These are phyloP conservation scores for Fragilaria crotonensis DNA, from an alignment of 108 stramenopile genomes.

Conservation along the genomic window DNA sequence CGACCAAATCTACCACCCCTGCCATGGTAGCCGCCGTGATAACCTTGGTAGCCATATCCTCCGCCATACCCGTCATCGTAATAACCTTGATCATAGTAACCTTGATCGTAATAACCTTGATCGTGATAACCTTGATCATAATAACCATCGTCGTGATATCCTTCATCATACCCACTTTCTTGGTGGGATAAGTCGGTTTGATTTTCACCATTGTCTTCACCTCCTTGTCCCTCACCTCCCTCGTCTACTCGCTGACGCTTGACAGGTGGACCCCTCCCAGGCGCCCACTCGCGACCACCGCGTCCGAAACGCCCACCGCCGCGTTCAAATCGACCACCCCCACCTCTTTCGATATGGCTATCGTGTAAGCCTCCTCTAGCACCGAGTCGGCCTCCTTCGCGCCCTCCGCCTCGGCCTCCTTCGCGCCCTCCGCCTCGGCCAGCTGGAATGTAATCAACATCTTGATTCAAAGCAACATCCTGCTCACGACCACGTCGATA, in stretches of 20 bases:
- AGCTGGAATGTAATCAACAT: no score
- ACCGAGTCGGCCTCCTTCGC: no score
- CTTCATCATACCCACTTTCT: not conserved
- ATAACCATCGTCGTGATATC: not conserved
- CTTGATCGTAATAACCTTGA: not conserved
- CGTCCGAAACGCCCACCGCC: not conserved
- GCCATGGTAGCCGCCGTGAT: conserved; percentile 5
- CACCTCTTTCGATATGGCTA: no score
- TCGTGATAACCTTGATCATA: conserved; percentile 6
- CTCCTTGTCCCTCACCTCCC: not conserved
- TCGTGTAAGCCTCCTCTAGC: no score
- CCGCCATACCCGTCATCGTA: conserved; percentile 6
- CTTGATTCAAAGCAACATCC: not conserved
- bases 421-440: no score
- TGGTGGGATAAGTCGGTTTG: not conserved
- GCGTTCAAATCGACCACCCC: not conserved
- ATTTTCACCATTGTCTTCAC: not conserved
- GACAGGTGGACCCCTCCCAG: not conserved
- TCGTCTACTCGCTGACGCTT: conserved; percentile 1
- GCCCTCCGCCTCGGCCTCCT: no score
- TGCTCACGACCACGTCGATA: conserved; percentile 3
- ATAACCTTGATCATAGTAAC: not conserved
- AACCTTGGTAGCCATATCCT: conserved; percentile 4
- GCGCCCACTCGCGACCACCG: not conserved
- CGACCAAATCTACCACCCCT: no score